Conservation (phyloP, 805 yeast species). For the Torulaspora microellipsoides region DNA sequence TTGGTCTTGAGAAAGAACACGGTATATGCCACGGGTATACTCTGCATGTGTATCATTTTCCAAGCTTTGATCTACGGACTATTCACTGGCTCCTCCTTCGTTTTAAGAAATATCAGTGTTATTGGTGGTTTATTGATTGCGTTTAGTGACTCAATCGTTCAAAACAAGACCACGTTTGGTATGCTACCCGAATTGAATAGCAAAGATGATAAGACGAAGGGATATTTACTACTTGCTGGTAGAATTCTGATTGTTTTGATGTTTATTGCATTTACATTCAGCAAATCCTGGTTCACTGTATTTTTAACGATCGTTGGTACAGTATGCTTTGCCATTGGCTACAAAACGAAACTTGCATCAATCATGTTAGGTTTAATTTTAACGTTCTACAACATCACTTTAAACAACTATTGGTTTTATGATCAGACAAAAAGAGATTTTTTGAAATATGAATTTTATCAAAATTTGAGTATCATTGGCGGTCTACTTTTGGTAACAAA, state of each 20-base stretch:
- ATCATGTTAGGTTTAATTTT: slow-evolving; percentile 61
- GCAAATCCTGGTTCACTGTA: slow-evolving; percentile 66
- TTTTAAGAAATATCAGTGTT: slow-evolving; percentile 82
- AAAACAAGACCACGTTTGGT: slow-evolving; percentile 55
- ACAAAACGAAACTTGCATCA: slow-evolving; percentile 87
- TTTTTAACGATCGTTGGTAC: slow-evolving; percentile 66
- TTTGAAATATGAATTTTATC: slow-evolving; percentile 89
- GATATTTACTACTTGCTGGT: slow-evolving; percentile 82
- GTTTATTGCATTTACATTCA: slow-evolving; percentile 78
- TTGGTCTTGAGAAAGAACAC: slow-evolving; percentile 66
- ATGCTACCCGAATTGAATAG: slow-evolving; percentile 50
- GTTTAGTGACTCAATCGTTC: slow-evolving; percentile 77
- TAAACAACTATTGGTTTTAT: slow-evolving; percentile 87
- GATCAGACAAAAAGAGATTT: slow-evolving; percentile 71
- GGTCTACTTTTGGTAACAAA: slow-evolving; percentile 86
- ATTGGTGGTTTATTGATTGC: slow-evolving; percentile 90
- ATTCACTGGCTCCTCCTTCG: slow-evolving; percentile 72
- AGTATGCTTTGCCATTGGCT: slow-evolving; percentile 81
- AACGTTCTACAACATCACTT: slow-evolving; percentile 67
- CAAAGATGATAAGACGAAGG: slow-evolving; percentile 58
- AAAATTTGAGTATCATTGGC: slow-evolving; percentile 90
- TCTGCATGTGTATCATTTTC: slow-evolving; percentile 64
- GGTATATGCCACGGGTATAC: slow-evolving; percentile 62
- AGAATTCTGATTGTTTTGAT: slow-evolving; percentile 78
- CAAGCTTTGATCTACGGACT: slow-evolving; percentile 91